Evolutionary conservation across 352 stramenopile species (phyloP), one percentile per base, ranked within the genome.

Genomic region (Phytophthora podocarpi): DNA sequence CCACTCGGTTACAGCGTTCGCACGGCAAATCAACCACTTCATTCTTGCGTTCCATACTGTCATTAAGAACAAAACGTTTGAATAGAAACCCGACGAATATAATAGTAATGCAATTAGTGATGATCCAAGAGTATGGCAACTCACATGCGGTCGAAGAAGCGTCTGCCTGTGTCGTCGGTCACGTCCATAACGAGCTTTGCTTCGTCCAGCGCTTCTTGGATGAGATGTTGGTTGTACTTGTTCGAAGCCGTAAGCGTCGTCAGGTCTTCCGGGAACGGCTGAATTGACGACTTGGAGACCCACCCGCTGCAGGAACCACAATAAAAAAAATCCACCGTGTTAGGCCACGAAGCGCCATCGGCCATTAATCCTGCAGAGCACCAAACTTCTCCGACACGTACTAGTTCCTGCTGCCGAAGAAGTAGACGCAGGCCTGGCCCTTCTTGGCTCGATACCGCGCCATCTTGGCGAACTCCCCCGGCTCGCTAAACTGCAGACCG

Each of bases 321-420:
- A 49, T 2, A 21, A 15, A 41, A 41, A 59, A 27, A 35, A 30
- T 7, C 6, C 11, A 2, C 15, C 43, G 2, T 16, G n/a, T 50
- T 21, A 56, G 41, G 27, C 16, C 11, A n/a, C 39, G 8, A 54
- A 13, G 16, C 32, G 21, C 26, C 35, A 31, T 34, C 21, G 16
- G 15, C 30, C 23, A 47, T 57, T 42, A 49, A 34, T 42, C 5
- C 11, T 30, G 21, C 4, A 28, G 12, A 51, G 16, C 23, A 31
- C n/a, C n/a, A 36, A 15, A n/a, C 26, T 31, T 30, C 2, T 39
- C 11, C 16, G 9, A 0, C 3, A 87, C 84, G 67, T 81, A 95
- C 86, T 93, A 95, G 68, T 95, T 95, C 20, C 84, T 78, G 16
- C 82, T 90, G 31, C 86, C 86, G 37, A 93, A 95, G 60, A 95